A percentile compares a stretch with the other conserved stretches of the same genome.
Evolutionary conservation across 441 rosid genomes (phyloP).

Genomic region (Brassica hybrid): DNA sequence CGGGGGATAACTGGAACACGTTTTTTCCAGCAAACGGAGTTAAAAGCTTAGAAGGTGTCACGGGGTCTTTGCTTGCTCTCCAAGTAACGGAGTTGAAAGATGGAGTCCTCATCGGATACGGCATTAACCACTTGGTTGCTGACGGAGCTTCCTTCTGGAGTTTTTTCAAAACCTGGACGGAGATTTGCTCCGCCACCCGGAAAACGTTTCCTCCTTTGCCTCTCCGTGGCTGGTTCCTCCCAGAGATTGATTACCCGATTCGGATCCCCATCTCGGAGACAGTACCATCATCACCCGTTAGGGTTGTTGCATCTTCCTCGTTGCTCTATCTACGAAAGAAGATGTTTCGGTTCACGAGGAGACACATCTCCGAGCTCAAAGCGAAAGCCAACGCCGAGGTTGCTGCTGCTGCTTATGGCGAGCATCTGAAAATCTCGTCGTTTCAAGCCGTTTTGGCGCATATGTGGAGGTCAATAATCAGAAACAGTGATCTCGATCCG

Average conservation of each 20-base stretch:
- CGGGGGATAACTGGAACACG: background rate
- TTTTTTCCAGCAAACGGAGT: background rate
- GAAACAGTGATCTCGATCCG: background rate
- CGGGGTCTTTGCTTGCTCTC: background rate
- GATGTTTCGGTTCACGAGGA: background rate
- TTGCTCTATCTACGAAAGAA: background rate
- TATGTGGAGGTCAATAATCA: background rate
- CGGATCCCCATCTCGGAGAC: background rate
- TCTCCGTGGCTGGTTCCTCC: background rate
- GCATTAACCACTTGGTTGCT: background rate
- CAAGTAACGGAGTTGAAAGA: background rate
- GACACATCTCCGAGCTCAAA: background rate
- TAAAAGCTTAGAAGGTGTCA: background rate
- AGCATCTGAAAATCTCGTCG: background rate
- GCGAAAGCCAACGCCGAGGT: background rate
- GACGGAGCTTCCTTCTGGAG: background rate
- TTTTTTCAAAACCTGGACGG: background rate
- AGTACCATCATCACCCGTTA: too few species aligned
- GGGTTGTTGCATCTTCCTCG: background rate
- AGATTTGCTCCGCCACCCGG: background rate
- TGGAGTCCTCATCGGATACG: background rate
- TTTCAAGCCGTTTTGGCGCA: background rate
- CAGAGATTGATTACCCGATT: background rate
- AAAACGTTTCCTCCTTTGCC: background rate
- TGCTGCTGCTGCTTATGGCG: background rate